These are phyloP conservation scores for Rhazya stricta DNA, from an alignment of 257 asterid species.

Conservation along the genomic window DNA sequence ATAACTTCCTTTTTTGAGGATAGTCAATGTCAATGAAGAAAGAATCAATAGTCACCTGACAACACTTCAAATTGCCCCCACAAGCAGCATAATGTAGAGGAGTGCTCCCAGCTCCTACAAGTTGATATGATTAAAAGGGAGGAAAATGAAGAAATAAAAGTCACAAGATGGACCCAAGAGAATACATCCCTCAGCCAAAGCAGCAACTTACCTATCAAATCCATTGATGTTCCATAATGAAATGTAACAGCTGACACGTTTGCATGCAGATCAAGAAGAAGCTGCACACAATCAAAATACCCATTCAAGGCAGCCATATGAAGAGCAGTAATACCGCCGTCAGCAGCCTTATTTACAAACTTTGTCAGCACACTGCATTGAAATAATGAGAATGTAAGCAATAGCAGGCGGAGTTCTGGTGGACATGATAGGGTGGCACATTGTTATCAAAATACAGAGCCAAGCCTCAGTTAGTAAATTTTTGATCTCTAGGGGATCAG, in stretches of 20 bases:
- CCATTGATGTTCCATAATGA: constrained; percentile 95
- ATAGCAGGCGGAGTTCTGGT: not conserved
- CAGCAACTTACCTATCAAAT: constrained; percentile 61
- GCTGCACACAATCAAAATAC: constrained; percentile 89
- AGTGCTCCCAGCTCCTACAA: constrained; percentile 93
- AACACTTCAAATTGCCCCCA: constrained; percentile 95
- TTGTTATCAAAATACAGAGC: not conserved
- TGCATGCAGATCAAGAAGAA: constrained; percentile 89
- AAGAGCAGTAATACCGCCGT: constrained; percentile 97
- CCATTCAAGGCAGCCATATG: constrained; percentile 99
- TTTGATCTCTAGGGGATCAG: not conserved
- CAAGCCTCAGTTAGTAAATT: not conserved
- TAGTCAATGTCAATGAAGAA: constrained; percentile 4
- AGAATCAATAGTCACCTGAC: constrained; percentile 60
- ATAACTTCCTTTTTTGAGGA: not conserved
- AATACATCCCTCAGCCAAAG: constrained; percentile 13
- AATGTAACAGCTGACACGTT: constrained; percentile 74
- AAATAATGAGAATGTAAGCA: constrained; percentile 15
- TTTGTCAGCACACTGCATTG: constrained; percentile 65
- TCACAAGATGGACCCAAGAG: constrained; percentile 5
- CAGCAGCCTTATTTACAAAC: constrained; percentile 93
- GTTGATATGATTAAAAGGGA: not conserved
- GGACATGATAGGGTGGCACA: not conserved
- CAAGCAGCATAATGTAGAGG: constrained; percentile 99
- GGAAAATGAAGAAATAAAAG: constrained; percentile 10